Conservation (phyloP, 2,329 filamentous ascomycete species). For the Drechmeria coniospora region DNA sequence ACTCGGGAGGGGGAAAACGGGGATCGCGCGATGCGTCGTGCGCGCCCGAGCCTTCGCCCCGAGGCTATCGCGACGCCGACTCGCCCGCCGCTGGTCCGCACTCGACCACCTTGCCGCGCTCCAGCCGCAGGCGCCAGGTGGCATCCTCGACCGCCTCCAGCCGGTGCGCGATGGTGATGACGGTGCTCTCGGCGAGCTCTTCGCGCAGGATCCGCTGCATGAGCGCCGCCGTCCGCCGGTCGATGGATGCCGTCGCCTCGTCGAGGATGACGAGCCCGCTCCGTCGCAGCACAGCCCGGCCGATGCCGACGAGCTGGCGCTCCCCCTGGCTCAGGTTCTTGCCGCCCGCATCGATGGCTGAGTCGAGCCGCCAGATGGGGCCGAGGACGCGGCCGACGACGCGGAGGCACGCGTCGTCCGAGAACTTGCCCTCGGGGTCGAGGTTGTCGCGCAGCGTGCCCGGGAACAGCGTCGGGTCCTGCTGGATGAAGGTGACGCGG, state of each 20-base stretch:
- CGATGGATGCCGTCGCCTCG: constrained; percentile 49
- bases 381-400: constrained; percentile 46
- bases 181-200: constrained; percentile 39
- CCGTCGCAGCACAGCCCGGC: constrained; percentile 41
- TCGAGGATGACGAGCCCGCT: constrained; percentile 48
- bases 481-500: constrained; percentile 47
- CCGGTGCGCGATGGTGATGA: constrained; percentile 52
- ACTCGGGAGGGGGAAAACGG: no score
- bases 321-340: constrained; percentile 49
- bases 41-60: no score
- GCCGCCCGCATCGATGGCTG: constrained; percentile 41
- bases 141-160: constrained; percentile 46
- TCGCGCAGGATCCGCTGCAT: constrained; percentile 42
- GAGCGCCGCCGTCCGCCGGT: constrained; percentile 38
- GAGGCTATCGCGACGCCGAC: no score
- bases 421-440: constrained; percentile 47
- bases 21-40: no score
- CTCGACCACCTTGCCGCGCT: constrained; percentile 33
- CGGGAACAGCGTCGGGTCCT: constrained; percentile 47
- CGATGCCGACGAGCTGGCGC: constrained; percentile 45
- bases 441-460: constrained; percentile 48
- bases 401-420: constrained; percentile 32
- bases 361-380: constrained; percentile 27
- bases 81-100: constrained; percentile 24
- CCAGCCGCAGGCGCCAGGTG: constrained; percentile 37